These are phyloP conservation scores for Microsporum audouinii DNA, from an alignment of 2,329 filamentous ascomycete genomes.

Conservation along the genomic window DNA sequence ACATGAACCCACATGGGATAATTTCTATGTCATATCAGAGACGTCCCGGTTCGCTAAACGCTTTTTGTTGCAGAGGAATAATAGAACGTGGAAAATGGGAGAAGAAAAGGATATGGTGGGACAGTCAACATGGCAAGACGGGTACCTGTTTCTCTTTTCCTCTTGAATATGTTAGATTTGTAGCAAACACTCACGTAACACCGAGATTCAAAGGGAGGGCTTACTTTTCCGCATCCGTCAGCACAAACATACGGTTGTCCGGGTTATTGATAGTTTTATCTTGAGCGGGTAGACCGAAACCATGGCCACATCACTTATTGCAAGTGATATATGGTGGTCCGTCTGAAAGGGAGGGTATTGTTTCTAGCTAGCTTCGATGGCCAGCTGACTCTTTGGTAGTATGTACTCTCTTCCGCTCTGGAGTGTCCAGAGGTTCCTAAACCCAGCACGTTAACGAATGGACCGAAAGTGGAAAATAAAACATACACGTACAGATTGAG, in stretches of 20 bases:
- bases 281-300: neutral
- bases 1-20: neutral
- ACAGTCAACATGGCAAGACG: too few species aligned
- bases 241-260: neutral
- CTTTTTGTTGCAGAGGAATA: neutral
- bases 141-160: too few species aligned
- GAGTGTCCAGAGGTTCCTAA: neutral
- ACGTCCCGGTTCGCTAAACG: neutral
- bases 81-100: neutral
- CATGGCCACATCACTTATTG: neutral
- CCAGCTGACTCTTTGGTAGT: neutral
- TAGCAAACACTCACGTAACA: neutral
- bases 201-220: neutral
- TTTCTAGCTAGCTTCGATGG: neutral
- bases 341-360: too few species aligned
- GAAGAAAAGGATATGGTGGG: neutral
- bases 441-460: neutral
- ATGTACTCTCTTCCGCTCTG: neutral
- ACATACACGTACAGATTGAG: slow-evolving; percentile 10
- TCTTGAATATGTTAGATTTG: neutral
- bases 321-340: too few species aligned
- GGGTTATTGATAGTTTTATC: neutral
- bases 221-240: slow-evolving; percentile 1
- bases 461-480: too few species aligned
- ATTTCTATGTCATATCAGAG: neutral